Percentiles rank a stretch among this genome's conserved stretches.
phyloP scores from a whole-genome alignment of 371 early-diverging fungal species.

The Rhizomucor pusillus region DNA sequence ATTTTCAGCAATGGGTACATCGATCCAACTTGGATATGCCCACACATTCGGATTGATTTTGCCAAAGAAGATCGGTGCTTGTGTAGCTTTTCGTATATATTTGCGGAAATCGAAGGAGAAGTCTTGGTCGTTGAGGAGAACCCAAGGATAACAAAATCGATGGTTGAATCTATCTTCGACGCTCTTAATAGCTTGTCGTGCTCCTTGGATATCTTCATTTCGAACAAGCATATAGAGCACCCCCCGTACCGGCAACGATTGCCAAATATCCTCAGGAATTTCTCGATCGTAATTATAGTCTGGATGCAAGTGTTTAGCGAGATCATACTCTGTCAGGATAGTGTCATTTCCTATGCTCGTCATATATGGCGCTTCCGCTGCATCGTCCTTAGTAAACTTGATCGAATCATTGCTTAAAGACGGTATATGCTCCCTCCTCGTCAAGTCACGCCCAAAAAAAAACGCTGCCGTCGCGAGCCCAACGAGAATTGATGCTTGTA shows the following conservation, averaged over 20 bases:
- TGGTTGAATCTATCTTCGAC: conserved; percentile 50
- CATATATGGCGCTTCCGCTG: neutral
- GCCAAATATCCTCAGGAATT: conserved; percentile 18
- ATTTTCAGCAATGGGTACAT: conserved; percentile 27
- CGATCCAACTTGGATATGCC: conserved; percentile 50
- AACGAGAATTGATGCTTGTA: conserved; percentile 5
- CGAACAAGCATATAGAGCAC: conserved; percentile 34
- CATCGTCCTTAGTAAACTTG: conserved; percentile 4
- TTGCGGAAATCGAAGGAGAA: conserved; percentile 34
- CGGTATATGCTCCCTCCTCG: conserved; percentile 7
- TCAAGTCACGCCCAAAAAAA: conserved; percentile 5
- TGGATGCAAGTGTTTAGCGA: conserved; percentile 6
- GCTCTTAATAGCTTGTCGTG: conserved; percentile 33
- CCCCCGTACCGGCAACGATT: conserved; percentile 19
- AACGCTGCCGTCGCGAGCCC: conserved; percentile 3
- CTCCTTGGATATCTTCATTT: conserved; percentile 29
- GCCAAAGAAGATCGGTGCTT: conserved; percentile 38
- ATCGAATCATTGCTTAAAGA: conserved; percentile 10
- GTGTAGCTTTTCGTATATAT: conserved; percentile 24
- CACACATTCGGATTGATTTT: conserved; percentile 41
- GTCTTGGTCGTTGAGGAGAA: conserved; percentile 39
- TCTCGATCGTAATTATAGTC: conserved; percentile 7
- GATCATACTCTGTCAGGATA: conserved; percentile 2
- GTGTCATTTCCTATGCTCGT: neutral
- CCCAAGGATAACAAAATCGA: conserved; percentile 46